Base-by-base conservation (phyloP, 1,284 basidiomycete genomes). In the Puccinia polysora region DNA sequence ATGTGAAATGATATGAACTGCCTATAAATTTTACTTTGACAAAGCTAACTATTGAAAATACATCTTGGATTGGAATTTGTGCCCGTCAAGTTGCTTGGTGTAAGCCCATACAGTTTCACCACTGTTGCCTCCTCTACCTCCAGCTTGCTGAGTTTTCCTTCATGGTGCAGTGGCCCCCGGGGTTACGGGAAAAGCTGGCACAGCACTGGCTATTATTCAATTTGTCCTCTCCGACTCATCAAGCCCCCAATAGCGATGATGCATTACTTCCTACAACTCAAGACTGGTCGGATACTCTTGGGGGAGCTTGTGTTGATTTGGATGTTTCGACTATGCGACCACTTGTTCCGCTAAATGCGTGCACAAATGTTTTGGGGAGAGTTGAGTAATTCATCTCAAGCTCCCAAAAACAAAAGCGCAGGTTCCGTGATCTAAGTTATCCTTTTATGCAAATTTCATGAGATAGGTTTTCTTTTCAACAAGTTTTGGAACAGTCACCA, bases 161-260 rank as follows among this genome's bases (percentile, higher is more conserved):
- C 77, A 76, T 63, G 60, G 38, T 28, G 75, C 40, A 45, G 40
- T 45, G 40, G 56, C 56, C 15, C 56, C 56, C 18, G 56, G 56
- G 23, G 34, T 36, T 34, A 59, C 56, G 14, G 20, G 30, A 12
- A 36, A 59, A 38, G 56, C 30, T 15, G 40, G 40, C 34, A 59
- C 56, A 34, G 56, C 56, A 10, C 34, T 59, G 34, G 56, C 56
- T 4, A 59, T 59, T 30, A 38, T 59, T 32, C 43, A 32, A 20
- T 40, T 36, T 28, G 15, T 18, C 28, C 14, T 20, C 28, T 8
- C n/a, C 36, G 43, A 8, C 28, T 8, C 34, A 36, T 59, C 14
- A 30, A n/a, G 20, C n/a, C 20, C 8, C 8, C 5, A 34, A 14
- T 8, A 60, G n/a, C n/a, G n/a, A n/a, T n/a, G n/a, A n/a, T n/a